phyloP scores from a whole-genome alignment of 306 rosid species.

The Hippophae gyantsensis region DNA sequence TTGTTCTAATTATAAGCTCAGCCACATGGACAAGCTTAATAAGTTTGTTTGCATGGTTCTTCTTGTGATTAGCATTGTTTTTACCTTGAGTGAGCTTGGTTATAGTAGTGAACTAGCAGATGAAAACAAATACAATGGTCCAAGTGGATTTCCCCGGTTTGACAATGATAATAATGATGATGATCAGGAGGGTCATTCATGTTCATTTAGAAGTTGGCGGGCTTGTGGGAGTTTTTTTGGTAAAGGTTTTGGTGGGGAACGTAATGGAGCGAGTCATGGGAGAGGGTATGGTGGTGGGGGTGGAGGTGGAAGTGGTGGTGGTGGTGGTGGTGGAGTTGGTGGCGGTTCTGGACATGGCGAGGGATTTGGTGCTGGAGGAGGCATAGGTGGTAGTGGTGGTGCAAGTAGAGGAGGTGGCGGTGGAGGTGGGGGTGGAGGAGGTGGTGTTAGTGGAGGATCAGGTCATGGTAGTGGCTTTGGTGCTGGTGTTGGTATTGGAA shows the following conservation, averaged over 20 bases:
- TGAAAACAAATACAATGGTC: conserved; percentile 3
- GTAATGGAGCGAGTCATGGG: conserved; percentile 2
- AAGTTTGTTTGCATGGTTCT: conserved; percentile 5
- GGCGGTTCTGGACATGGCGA: conserved; percentile 18
- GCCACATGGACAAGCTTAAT: background rate
- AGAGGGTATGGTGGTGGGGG: conserved; percentile 17
- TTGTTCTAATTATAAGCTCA: background rate
- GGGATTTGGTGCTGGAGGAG: conserved; percentile 46
- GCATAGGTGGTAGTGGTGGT: conserved; percentile 29
- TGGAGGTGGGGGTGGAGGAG: conserved; percentile 5
- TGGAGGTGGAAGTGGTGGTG: conserved; percentile 13
- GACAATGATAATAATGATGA: background rate
- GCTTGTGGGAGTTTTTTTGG: conserved; percentile 17
- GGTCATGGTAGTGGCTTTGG: conserved; percentile 19
- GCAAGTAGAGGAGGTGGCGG: conserved; percentile 22
- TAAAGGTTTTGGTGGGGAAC: background rate
- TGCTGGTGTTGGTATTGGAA: conserved; percentile 14
- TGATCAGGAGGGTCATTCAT: conserved; percentile 14
- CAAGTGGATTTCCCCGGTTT: conserved; percentile 15
- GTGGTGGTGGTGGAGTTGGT: conserved; percentile 20
- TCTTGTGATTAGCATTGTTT: background rate
- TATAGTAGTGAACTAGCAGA: background rate
- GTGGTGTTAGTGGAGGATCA: conserved; percentile 15
- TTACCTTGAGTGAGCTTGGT: background rate
- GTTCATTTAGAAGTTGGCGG: conserved; percentile 17